phyloP scores from a whole-genome alignment of 2,329 filamentous ascomycete species.

The Aspergillus versicolor region DNA sequence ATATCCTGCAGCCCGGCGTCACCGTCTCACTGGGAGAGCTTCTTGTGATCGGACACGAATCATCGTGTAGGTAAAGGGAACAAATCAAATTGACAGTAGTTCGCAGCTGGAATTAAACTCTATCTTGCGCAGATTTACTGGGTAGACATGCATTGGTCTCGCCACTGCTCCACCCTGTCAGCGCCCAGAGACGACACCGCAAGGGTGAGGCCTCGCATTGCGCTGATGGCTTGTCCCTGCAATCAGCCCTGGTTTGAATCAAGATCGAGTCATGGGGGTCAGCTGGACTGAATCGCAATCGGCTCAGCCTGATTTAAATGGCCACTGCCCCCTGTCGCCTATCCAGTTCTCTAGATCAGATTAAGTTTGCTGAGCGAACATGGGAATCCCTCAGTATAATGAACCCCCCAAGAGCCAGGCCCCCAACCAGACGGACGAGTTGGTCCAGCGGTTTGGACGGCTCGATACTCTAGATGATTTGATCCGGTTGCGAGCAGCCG shows the following conservation, averaged over 20 bases:
- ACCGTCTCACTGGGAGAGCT: background rate
- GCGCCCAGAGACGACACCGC: background rate
- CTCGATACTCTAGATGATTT: slow-evolving; percentile 45
- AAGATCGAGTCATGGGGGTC: background rate
- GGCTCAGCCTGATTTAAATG: background rate
- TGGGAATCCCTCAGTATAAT: slow-evolving; percentile 20
- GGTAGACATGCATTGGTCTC: too few species aligned
- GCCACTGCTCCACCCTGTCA: too few species aligned
- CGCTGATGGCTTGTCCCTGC: background rate
- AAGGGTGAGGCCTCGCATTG: background rate
- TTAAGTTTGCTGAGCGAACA: background rate
- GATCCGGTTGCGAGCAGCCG: slow-evolving; percentile 39
- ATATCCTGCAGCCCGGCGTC: background rate
- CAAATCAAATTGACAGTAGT: background rate
- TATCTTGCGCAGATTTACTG: background rate
- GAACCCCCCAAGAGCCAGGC: background rate
- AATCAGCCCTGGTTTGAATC: background rate
- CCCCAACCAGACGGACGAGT: slow-evolving; percentile 4
- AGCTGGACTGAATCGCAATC: background rate
- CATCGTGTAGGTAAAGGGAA: too few species aligned
- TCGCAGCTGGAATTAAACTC: background rate
- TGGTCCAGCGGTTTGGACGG: slow-evolving; percentile 37
- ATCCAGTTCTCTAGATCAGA: background rate
- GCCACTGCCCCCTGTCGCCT: background rate
- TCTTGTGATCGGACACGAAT: too few species aligned